Percentiles rank a stretch among this genome's conserved stretches.
phyloP scores from a whole-genome alignment of 2,329 filamentous ascomycete species.

The Claviceps quebecensis region DNA sequence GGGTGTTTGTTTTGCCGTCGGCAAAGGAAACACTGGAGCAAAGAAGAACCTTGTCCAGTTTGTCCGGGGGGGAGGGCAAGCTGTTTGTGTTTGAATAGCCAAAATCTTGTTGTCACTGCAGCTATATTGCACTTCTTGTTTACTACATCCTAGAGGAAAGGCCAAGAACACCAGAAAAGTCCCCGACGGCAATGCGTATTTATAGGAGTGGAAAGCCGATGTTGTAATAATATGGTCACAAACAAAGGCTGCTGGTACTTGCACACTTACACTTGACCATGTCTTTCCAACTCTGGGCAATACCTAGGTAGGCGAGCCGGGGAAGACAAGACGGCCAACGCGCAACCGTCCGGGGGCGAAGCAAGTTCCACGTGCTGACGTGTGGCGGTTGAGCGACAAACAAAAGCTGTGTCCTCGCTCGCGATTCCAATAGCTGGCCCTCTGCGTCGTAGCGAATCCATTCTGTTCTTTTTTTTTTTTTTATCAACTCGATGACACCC shows the following conservation, averaged over 20 bases:
- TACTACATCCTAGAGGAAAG: no score
- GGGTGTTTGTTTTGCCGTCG: neutral
- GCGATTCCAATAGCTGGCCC: neutral
- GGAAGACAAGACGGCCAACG: constrained; percentile 3
- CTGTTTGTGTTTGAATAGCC: no score
- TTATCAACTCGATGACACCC: neutral
- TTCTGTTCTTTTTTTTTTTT: neutral
- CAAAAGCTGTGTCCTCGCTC: neutral
- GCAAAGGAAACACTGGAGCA: neutral
- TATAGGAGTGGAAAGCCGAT: neutral
- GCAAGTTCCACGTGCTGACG: constrained; percentile 5
- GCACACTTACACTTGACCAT: neutral
- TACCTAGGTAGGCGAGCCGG: neutral
- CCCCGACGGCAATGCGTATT: neutral
- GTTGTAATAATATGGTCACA: neutral
- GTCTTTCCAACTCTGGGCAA: neutral
- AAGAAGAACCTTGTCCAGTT: neutral
- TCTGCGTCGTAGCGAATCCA: neutral
- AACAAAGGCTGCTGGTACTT: neutral
- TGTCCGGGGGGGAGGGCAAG: no score
- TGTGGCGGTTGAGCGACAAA: constrained; percentile 3
- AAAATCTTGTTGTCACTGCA: neutral
- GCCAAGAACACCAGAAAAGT: neutral
- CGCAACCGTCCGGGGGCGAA: constrained; percentile 1
- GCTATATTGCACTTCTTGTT: no score